Evolutionary conservation across 441 rosid species (phyloP), one percentile per base, ranked within the genome.

Genomic region (Croton setiger): DNA sequence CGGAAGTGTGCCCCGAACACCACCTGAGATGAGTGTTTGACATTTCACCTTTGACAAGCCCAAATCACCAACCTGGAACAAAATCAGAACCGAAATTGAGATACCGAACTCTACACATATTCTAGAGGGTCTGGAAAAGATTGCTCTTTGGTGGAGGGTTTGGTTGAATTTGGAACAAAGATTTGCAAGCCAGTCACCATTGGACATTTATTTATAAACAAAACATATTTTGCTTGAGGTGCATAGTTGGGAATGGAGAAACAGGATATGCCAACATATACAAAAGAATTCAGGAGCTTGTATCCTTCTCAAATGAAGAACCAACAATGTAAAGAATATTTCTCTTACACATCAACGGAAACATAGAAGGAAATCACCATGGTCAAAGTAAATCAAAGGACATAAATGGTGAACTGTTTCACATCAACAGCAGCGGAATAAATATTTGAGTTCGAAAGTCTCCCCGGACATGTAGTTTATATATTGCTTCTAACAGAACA

Each of bases 41-140:
- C 91, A 83, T 78, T 88, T 88, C 63, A 85, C 88, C 81, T 86
- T 88, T 9, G 91, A 86, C 55, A 88, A 79, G 55, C 93, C 93
- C 75, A 88, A 78, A 79, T 88, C 93, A 57, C 93, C 91, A 31
- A 88, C 89, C 93, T 83, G 81, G 70, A 20, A 21, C 69, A 44
- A 47, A 66, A 66, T 20, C 35, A 58, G 44, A 57, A 65, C 53
- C 45, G 41, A 67, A 61, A 27, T 43, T 55, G 63, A 35, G 27
- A 55, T 47, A 45, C 33, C 31, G 12, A 27, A 18, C 47, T 37
- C 27, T 55, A 23, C 13, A 9, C 23, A 9, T 33, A 1, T 53
- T 20, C 21, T 53, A 21, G 33, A 33, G 58, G 21, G 58, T 21
- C 5, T 2, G 33, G 58, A 33, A 20, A 53, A 33, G 49, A 13